Base-by-base conservation (phyloP, 2,329 filamentous ascomycete genomes). In the Didymellaceae sp. region DNA sequence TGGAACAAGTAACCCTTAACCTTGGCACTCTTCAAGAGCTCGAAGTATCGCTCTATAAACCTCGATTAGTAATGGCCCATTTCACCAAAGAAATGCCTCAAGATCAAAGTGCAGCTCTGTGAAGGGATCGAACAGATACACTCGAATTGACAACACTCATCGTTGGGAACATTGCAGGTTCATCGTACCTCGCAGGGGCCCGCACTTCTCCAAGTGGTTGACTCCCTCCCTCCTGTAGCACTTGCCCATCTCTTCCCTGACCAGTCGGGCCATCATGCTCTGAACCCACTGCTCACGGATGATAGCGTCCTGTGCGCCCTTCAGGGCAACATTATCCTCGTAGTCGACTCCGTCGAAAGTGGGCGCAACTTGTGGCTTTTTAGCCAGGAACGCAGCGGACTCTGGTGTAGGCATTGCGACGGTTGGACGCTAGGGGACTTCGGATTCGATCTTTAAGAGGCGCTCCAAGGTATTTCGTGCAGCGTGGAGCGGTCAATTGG, bases 191-290 rank as follows among this genome's bases (percentile, higher is more conserved):
- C 90, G 82, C 75, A 93, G 74, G 66, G 83, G 79, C 60, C 89
- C 89, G 75, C 90, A 94, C 78, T 93, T 94, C 82, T 93, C 90
- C 73, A 94, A 76, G 74, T 94, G 90, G 75, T 94, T 94, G 61
- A 92, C 88, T 48, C 90, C 90, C 77, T 94, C 88, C 62, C 85
- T 82, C 75, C 86, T 85, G 77, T 94, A 94, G 80, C 90, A 94
- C 79, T 91, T 93, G 75, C 86, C 82, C 78, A 94, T 79, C 80
- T 94, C 90, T 73, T 93, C 88, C 58, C 88, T 80, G 46, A 94
- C 88, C 57, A 94, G 77, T 55, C 90, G 82, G 50, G 88, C 88
- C 90, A 92, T 94, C 90, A 94, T 94, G 73, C 87, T 86, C 73
- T 85, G 86, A 53, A 94, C 89, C 90, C 90, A 94, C 79, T 94